Conservation (phyloP, 2,329 filamentous ascomycete genomes). For the Herpomyces periplanetae region DNA sequence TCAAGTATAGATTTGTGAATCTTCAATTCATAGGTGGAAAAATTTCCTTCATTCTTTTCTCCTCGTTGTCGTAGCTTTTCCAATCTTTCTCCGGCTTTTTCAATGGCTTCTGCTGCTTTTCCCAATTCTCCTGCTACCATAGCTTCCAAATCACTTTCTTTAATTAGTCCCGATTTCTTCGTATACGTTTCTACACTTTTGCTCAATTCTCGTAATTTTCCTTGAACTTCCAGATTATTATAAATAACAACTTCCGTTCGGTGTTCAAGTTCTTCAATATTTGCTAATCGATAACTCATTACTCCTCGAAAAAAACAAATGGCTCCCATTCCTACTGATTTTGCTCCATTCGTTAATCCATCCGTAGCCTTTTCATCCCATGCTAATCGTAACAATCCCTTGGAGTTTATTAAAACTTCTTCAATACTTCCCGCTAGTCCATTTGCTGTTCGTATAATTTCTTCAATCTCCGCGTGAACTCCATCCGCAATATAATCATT, state of each 20-base stretch:
- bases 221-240: conserved; percentile 79
- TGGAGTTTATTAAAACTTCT: conserved; percentile 80
- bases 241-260: conserved; percentile 94
- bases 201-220: conserved; percentile 65
- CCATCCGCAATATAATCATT: conserved; percentile 96
- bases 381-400: conserved; percentile 64
- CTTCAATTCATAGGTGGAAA: conserved; percentile 76
- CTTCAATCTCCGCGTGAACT: conserved; percentile 49
- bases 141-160: conserved; percentile 53
- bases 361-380: conserved; percentile 85
- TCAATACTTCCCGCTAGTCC: conserved; percentile 61
- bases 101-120: conserved; percentile 81
- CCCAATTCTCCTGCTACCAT: conserved; percentile 63
- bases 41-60: conserved; percentile 86
- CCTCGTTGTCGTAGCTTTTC: conserved; percentile 69
- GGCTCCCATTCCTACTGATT: conserved; percentile 46
- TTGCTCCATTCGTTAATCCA: conserved; percentile 37
- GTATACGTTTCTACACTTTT: conserved; percentile 74
- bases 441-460: conserved; percentile 71
- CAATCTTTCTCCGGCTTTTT: conserved; percentile 52
- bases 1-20: conserved; percentile 85
- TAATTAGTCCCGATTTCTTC: conserved; percentile 45
- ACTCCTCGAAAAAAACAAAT: conserved; percentile 82
- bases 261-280: conserved; percentile 50
- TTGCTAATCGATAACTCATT: conserved; percentile 69